These are phyloP conservation scores for Suillus lakei DNA, from an alignment of 768 basidiomycete species.

Conservation along the genomic window DNA sequence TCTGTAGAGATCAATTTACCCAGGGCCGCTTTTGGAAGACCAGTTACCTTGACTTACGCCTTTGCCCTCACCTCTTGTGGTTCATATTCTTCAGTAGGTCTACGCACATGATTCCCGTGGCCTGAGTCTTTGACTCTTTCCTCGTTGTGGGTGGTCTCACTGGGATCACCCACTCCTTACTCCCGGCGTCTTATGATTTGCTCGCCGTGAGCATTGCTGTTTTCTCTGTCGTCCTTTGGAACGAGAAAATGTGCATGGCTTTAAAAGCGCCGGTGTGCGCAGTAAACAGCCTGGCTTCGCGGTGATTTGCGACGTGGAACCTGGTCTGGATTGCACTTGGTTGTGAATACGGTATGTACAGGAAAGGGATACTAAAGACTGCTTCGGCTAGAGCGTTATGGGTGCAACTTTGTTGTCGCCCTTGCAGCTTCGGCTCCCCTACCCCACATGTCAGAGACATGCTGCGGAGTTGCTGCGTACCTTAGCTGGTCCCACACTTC, in stretches of 20 bases:
- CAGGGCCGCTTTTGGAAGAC: conserved; percentile 33
- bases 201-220: conserved; percentile 54
- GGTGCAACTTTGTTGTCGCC: conserved; percentile 16
- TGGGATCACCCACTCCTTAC: conserved; percentile 34
- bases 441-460: conserved; percentile 19
- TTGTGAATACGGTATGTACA: conserved; percentile 40
- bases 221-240: conserved; percentile 24
- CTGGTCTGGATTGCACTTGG: conserved; percentile 23
- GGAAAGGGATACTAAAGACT: conserved; percentile 31
- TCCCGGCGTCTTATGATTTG: conserved; percentile 60
- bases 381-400: conserved; percentile 16
- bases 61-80: conserved; percentile 22
- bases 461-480: conserved; percentile 31
- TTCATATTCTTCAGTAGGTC: conserved; percentile 33
- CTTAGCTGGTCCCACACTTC: conserved; percentile 37
- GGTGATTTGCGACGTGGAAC: conserved; percentile 34
- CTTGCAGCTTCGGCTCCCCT: conserved; percentile 26
- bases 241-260: conserved; percentile 38
- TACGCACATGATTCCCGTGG: conserved; percentile 45
- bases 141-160: conserved; percentile 22
- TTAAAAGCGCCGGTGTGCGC: conserved; percentile 57
- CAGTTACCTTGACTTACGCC: conserved; percentile 14
- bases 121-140: conserved; percentile 50
- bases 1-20: conserved; percentile 25
- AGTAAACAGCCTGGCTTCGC: conserved; percentile 57